These are phyloP conservation scores for Fusarium armeniacum DNA, from an alignment of 2,329 filamentous ascomycete species.

Conservation along the genomic window DNA sequence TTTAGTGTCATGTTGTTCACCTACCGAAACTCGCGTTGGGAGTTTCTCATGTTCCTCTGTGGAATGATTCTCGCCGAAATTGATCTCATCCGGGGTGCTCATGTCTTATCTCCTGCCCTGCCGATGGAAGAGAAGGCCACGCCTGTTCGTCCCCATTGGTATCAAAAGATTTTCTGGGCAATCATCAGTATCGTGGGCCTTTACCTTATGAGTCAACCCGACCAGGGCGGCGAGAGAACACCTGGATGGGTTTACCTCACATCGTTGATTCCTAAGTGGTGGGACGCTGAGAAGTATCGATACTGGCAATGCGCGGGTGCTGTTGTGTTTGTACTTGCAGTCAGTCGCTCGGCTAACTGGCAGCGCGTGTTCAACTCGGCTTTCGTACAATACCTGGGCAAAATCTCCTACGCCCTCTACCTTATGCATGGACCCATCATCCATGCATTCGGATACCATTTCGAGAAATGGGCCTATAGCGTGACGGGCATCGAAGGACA, in stretches of 20 bases:
- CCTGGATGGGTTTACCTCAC: constrained; percentile 67
- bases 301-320: constrained; percentile 71
- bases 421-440: constrained; percentile 71
- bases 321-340: constrained; percentile 65
- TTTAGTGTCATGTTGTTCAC: constrained; percentile 59
- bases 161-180: constrained; percentile 55
- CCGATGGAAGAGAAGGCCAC: constrained; percentile 43
- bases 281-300: constrained; percentile 63
- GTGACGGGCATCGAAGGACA: constrained; percentile 63
- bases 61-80: constrained; percentile 70
- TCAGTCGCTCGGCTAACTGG: constrained; percentile 62
- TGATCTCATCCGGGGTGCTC: constrained; percentile 64
- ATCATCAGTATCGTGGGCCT: constrained; percentile 63
- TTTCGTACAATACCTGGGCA: constrained; percentile 70
- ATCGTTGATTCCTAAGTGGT: constrained; percentile 64
- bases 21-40: constrained; percentile 66
- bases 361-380: constrained; percentile 65
- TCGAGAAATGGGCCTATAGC: constrained; percentile 63
- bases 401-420: constrained; percentile 72
- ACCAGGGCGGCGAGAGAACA: constrained; percentile 60
- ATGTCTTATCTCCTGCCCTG: constrained; percentile 53
- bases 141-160: constrained; percentile 7
- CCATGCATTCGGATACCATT: constrained; percentile 67
- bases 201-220: constrained; percentile 63
- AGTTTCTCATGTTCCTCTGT: constrained; percentile 67